Conservation (phyloP, 2,329 filamentous ascomycete species). For the Juglanconis juglandina region DNA sequence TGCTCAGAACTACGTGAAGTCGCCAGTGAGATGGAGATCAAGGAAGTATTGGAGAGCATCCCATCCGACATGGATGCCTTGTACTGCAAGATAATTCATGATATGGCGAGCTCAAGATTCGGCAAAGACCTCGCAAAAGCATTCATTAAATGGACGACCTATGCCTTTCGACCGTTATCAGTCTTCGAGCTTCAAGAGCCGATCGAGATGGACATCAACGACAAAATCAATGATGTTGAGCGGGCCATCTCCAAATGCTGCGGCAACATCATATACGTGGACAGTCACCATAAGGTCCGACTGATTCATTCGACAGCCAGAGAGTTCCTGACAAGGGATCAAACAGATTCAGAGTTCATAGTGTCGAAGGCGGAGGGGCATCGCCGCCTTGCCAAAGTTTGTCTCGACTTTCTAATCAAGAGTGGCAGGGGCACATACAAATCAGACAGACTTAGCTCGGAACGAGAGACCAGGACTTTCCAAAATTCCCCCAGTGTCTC, state of each 20-base stretch:
- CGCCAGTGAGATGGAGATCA: slow-evolving; percentile 23
- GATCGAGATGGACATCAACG: slow-evolving; percentile 26
- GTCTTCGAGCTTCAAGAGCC: slow-evolving; percentile 23
- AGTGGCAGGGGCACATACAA: background rate
- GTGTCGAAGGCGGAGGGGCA: slow-evolving; percentile 23
- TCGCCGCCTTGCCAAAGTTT: slow-evolving; percentile 23
- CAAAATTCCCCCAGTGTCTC: no score
- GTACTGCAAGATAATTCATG: slow-evolving; percentile 26
- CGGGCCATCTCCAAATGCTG: slow-evolving; percentile 24
- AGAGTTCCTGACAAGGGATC: slow-evolving; percentile 24
- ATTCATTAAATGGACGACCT: slow-evolving; percentile 26
- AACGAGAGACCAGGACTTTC: no score
- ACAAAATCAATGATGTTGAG: slow-evolving; percentile 24
- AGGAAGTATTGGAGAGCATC: slow-evolving; percentile 23
- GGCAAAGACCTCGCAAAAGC: slow-evolving; percentile 25
- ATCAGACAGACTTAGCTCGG: background rate
- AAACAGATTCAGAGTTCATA: slow-evolving; percentile 22
- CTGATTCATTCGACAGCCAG: slow-evolving; percentile 28
- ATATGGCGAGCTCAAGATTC: slow-evolving; percentile 23
- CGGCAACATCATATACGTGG: slow-evolving; percentile 28
- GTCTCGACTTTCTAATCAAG: slow-evolving; percentile 23
- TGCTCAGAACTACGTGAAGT: slow-evolving; percentile 25
- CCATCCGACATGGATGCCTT: slow-evolving; percentile 28
- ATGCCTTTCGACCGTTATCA: slow-evolving; percentile 25
- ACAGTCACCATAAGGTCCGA: slow-evolving; percentile 22